Percentiles rank a stretch among this genome's conserved stretches.
phyloP scores from a whole-genome alignment of 108 stramenopile species.

The Skeletonema menzelii region DNA sequence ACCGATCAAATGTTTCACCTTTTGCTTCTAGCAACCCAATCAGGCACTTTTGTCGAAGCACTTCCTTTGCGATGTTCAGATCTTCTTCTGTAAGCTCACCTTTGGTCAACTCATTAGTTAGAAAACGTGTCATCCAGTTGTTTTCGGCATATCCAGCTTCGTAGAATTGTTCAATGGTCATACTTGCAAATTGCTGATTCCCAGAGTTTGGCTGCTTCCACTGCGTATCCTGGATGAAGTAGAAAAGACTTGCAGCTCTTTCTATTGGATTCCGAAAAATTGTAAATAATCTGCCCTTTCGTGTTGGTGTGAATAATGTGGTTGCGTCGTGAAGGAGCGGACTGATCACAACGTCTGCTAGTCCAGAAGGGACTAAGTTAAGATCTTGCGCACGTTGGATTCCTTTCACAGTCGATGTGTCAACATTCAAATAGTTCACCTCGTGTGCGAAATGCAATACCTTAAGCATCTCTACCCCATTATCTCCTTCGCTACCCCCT shows the following conservation, averaged over 20 bases:
- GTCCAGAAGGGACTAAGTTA: slow-evolving; percentile 55
- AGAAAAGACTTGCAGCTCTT: slow-evolving; percentile 56
- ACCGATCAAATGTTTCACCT: slow-evolving; percentile 18
- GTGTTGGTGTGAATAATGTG: slow-evolving; percentile 50
- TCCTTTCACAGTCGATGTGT: slow-evolving; percentile 54
- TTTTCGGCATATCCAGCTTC: slow-evolving; percentile 26
- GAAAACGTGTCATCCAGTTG: slow-evolving; percentile 56
- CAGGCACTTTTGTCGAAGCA: slow-evolving; percentile 50
- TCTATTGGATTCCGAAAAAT: slow-evolving; percentile 63
- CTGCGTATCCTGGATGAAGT: slow-evolving; percentile 54
- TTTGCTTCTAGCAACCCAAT: slow-evolving; percentile 50
- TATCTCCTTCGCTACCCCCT: slow-evolving; percentile 26
- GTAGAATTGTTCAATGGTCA: slow-evolving; percentile 29
- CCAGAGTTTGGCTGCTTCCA: slow-evolving; percentile 20
- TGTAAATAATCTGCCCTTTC: slow-evolving; percentile 49
- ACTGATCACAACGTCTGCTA: slow-evolving; percentile 57
- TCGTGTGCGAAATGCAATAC: slow-evolving; percentile 28
- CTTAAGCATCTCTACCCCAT: slow-evolving; percentile 23
- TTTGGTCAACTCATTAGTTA: slow-evolving; percentile 41
- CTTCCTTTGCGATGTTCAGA: slow-evolving; percentile 53
- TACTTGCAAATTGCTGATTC: slow-evolving; percentile 27
- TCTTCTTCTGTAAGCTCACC: slow-evolving; percentile 51
- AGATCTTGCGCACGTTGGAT: slow-evolving; percentile 50
- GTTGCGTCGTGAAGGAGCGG: slow-evolving; percentile 55
- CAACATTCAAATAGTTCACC: slow-evolving; percentile 51